These are phyloP conservation scores for Trametes coccinea DNA, from an alignment of 768 basidiomycete species.

Conservation along the genomic window DNA sequence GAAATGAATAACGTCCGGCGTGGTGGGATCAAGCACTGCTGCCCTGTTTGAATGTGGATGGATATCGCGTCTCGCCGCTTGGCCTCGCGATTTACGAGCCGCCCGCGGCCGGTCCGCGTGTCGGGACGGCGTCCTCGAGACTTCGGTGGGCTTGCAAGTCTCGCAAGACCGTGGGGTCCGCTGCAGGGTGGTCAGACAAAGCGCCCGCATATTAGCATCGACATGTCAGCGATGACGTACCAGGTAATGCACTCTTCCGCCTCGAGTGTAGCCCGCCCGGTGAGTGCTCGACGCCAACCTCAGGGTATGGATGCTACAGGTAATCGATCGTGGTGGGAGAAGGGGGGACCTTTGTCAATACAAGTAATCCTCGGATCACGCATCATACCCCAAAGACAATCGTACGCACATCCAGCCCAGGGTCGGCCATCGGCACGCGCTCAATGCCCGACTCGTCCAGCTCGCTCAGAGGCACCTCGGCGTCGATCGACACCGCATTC, in stretches of 20 bases:
- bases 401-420: conserved; percentile 76
- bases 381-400: conserved; percentile 21
- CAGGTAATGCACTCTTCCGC: conserved; percentile 75
- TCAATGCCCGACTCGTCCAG: conserved; percentile 83
- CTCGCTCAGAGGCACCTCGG: conserved; percentile 54
- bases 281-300: conserved; percentile 62
- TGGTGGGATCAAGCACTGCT: conserved; percentile 20
- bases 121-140: conserved; percentile 50
- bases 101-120: conserved; percentile 15
- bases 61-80: conserved; percentile 12
- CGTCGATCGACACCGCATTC: conserved; percentile 80
- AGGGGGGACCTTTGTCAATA: conserved; percentile 18
- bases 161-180: conserved; percentile 85
- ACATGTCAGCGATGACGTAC: conserved; percentile 12
- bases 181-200: conserved; percentile 37
- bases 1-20: conserved; percentile 20
- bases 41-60: conserved; percentile 15
- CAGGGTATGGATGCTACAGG: conserved; percentile 64
- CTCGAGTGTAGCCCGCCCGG: conserved; percentile 78
- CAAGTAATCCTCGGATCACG: conserved; percentile 24
- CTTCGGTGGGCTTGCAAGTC: conserved; percentile 88
- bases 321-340: conserved; percentile 17
- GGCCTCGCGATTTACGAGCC: background rate
- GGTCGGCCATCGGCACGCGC: conserved; percentile 90
- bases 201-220: background rate